Percentiles rank a stretch among this genome's conserved stretches.
Evolutionary conservation across 176 grass and related monocot species (phyloP).

Genomic region (Paspalum vaginatum): DNA sequence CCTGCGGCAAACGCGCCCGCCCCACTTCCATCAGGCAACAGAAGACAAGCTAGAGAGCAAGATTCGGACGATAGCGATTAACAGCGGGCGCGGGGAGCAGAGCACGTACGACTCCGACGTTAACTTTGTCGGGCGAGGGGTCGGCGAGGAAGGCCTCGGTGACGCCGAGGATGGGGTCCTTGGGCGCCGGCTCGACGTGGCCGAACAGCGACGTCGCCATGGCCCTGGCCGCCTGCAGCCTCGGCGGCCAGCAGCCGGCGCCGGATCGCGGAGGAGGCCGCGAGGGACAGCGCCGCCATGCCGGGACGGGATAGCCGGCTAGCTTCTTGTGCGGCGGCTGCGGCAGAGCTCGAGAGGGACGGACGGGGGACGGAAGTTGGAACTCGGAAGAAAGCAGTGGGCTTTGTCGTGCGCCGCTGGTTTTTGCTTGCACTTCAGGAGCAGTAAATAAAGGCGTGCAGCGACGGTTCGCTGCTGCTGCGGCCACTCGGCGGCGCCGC

Average conservation of each 20-base stretch:
- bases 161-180: slow-evolving; percentile 97
- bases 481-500: neutral
- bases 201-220: slow-evolving; percentile 80
- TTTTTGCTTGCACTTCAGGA: neutral
- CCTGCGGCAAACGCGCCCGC: slow-evolving; percentile 38
- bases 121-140: slow-evolving; percentile 75
- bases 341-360: neutral
- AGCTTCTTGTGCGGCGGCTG: neutral
- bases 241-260: neutral
- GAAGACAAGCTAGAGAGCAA: neutral
- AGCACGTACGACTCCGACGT: slow-evolving; percentile 79
- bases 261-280: slow-evolving; percentile 36
- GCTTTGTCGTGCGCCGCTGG: neutral
- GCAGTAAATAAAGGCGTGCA: neutral
- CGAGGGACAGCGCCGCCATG: slow-evolving; percentile 56
- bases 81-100: neutral
- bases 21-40: neutral
- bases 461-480: slow-evolving; percentile 7
- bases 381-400: neutral
- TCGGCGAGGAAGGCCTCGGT: slow-evolving; percentile 98
- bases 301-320: neutral
- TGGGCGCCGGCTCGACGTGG: slow-evolving; percentile 89
- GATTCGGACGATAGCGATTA: neutral
- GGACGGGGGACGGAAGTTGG: neutral
- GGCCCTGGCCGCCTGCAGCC: slow-evolving; percentile 43